Evolutionary conservation across 345 rosid species (phyloP).

Genomic region (Citrus cavaleriei): DNA sequence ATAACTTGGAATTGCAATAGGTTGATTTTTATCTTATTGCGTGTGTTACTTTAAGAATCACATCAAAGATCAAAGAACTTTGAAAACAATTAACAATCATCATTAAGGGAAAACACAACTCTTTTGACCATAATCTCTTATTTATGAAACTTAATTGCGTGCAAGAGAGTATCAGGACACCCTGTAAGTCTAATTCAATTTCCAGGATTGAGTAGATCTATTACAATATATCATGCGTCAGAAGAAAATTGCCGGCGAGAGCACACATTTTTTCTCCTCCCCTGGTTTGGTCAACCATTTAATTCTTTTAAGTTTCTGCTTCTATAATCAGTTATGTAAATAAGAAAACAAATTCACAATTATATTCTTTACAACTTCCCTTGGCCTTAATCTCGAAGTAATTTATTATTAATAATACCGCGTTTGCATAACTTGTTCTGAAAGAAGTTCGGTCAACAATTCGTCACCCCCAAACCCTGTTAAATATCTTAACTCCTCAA

Average conservation of each 20-base stretch:
- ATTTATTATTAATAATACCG: neutral
- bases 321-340: neutral
- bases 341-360: neutral
- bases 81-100: neutral
- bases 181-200: neutral
- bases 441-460: neutral
- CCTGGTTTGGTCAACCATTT: neutral
- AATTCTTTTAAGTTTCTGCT: neutral
- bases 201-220: neutral
- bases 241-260: neutral
- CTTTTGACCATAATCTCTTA: neutral
- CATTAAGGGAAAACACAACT: neutral
- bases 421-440: neutral
- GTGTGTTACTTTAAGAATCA: neutral
- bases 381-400: neutral
- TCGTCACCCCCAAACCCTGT: neutral
- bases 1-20: neutral
- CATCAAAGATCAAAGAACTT: neutral
- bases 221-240: neutral
- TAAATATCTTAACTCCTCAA: neutral
- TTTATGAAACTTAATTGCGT: neutral
- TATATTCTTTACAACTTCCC: neutral
- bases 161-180: neutral
- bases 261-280: no score
- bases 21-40: neutral